Percentiles rank a stretch among this genome's conserved stretches.
phyloP scores from a whole-genome alignment of 2,329 filamentous ascomycete genomes.

The Ploettnerulaceae sp. region DNA sequence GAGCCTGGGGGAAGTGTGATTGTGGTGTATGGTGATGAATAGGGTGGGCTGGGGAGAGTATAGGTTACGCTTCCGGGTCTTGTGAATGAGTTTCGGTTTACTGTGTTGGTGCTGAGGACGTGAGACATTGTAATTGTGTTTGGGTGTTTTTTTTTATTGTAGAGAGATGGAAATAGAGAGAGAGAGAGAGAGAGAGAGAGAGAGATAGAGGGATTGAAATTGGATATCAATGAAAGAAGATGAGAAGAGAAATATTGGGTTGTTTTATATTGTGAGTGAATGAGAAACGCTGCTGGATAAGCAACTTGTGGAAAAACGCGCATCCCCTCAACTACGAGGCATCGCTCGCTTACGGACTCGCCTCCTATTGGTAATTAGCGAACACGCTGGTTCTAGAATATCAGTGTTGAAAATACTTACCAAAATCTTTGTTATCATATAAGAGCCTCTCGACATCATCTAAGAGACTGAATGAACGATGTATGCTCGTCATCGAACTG shows the following conservation, averaged over 20 bases:
- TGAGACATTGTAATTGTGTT: background rate
- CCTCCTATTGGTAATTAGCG: background rate
- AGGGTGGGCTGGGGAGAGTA: constrained; percentile 11
- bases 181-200: background rate
- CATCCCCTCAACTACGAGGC: constrained; percentile 1
- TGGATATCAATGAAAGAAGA: background rate
- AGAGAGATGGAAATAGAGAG: background rate
- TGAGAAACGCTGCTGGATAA: too few species aligned
- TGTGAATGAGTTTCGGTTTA: constrained; percentile 6
- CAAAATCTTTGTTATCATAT: too few species aligned
- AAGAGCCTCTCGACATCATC: too few species aligned
- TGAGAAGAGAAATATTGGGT: background rate
- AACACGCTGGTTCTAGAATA: too few species aligned
- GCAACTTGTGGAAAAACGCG: too few species aligned
- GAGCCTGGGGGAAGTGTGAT: constrained; percentile 17
- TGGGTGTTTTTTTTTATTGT: background rate
- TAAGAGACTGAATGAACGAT: too few species aligned
- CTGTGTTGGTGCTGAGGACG: background rate
- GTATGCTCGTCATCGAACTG: too few species aligned
- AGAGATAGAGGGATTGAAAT: background rate
- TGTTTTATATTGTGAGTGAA: too few species aligned
- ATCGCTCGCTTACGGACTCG: background rate
- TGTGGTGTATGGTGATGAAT: constrained; percentile 11
- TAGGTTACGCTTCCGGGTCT: constrained; percentile 12
- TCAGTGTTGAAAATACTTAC: too few species aligned